Evolutionary conservation across 2,329 filamentous ascomycete species (phyloP), one percentile per base, ranked within the genome.

Genomic region (Alternaria alternata): DNA sequence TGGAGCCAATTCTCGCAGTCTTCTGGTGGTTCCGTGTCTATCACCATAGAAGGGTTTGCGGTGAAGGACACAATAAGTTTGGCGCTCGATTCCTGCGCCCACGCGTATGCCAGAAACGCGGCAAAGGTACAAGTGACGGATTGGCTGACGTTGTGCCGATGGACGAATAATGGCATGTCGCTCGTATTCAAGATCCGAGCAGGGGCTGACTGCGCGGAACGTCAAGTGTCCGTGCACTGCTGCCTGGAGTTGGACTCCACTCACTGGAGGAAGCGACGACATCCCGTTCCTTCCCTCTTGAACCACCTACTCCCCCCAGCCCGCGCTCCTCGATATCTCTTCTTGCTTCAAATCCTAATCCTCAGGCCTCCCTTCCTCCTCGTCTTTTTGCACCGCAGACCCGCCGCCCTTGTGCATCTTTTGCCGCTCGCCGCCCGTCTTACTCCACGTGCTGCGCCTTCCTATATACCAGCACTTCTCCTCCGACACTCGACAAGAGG

Each of bases 361-460:
- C 68, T 74, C 57, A 76, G 73, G 75, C 73, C 62, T 67, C 65
- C 59, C 67, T 67, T 67, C 62, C 58, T 51, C 61, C 18, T 48
- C 63, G 58, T 57, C 56, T 65, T 63, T 66, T 68, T 66, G 53
- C 59, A 62, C 60, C 47, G 56, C 51, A 54, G 36, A 61, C 68
- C 70, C 62, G 68, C 69, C 66, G 68, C 66, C 61, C 64, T 70
- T 69, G 49, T 65, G 65, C 66, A 62, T 41, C 34, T 39, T 65
- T 63, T 65, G 64, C 71, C 71, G 67, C 65, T 65, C 69, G 65
- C 68, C 67, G 63, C 64, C 65, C 70, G 68, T 73, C 66, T 72
- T 57, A 70, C 69, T 59, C 66, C 66, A 59, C 54, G 58, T 71
- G 73, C 74, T 68, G 71, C 74, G 73, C 73, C 75, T 71, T 75